Evolutionary conservation across 306 rosid species (phyloP).

Genomic region (Corylus americana): DNA sequence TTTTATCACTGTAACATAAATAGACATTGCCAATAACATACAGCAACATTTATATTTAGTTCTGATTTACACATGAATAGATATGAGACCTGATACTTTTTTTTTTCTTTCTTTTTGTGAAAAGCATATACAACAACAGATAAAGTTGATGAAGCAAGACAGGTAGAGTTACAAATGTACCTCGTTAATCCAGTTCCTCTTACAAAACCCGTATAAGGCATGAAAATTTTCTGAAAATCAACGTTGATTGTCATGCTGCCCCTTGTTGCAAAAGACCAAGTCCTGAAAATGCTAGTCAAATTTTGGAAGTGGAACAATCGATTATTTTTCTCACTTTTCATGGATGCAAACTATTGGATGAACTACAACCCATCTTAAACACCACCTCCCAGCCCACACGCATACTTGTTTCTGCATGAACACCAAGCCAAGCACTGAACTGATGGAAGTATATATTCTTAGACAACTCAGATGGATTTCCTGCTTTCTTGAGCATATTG

Average conservation of each 20-base stretch:
- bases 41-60: too few relatives aligned
- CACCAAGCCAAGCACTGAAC: neutral
- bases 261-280: neutral
- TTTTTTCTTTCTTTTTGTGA: neutral
- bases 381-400: neutral
- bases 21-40: too few relatives aligned
- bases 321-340: neutral
- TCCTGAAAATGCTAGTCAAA: constrained; percentile 3
- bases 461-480: neutral
- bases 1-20: too few relatives aligned
- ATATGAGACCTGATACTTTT: neutral
- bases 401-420: neutral
- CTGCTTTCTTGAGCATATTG: neutral
- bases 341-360: neutral
- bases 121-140: neutral
- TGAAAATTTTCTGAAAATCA: neutral
- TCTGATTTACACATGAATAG: neutral
- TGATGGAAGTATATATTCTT: neutral
- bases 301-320: neutral
- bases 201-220: neutral
- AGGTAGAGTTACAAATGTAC: neutral
- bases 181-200: neutral
- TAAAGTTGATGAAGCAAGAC: neutral
- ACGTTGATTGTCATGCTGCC: neutral
- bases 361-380: neutral